Base-by-base conservation (phyloP, 768 basidiomycete genomes). In the Leucogyrophana mollusca region DNA sequence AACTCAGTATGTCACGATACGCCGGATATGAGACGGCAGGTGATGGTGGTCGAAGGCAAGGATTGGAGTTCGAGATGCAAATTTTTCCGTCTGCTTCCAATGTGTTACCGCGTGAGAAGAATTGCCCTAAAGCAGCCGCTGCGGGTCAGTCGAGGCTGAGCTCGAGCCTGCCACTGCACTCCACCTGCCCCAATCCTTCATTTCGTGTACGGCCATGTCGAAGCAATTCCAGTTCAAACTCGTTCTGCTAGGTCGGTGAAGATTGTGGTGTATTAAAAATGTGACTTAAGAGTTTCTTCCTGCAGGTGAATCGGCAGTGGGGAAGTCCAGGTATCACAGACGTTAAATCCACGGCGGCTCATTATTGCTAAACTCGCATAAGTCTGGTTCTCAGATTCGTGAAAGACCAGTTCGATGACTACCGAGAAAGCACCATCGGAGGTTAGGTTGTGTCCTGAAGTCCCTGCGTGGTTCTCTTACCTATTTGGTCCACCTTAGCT, bases 151-250 rank as follows among this genome's bases (percentile, higher is more conserved):
- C 46, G 39, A 46, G n/a, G n/a, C 40, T 43, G 43, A 34, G 45
- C 35, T 16, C 27, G 7, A 30, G 27, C 54, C 46, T 47, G 56
- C 44, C 46, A 40, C 51, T 56, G 46, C 54, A 57, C 57, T 56
- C 51, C 55, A 37, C 23, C 39, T 40, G 25, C 40, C 34, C 30
- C 39, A 43, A 32, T 33, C 30, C 40, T 36, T 25, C 50, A 62
- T 57, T 60, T 47, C 56, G 55, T 54, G 30, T 49, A 62, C 65
- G 55, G 69, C 70, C 70, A 94, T 94, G 91, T 90, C 91, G 50
- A 90, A 89, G 67, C 90, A 93, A 71, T 89, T 79, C 56, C 90
- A 92, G 69, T 96, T 95, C 76, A 97, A 97, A 68, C 87, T 98
- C 55, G 95, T 97, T 53, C 81, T 97, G 37, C 82, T 97, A 52